Evolutionary conservation across 75 land plant species (phyloP), one percentile per base, ranked within the genome.

Genomic region (Cunninghamia lanceolata): DNA sequence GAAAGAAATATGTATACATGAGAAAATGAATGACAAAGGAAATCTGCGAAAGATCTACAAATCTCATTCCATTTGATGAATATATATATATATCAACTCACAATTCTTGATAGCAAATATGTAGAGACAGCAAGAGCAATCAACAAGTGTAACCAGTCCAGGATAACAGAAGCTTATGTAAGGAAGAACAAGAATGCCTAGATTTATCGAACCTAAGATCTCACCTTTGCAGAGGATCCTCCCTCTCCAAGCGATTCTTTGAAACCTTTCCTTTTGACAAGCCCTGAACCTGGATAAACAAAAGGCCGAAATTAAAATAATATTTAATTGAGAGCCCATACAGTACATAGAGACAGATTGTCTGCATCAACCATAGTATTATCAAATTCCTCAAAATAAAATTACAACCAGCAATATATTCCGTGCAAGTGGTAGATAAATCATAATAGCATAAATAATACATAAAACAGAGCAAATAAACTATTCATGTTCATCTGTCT

Each of bases 211-310:
- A 82, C 52, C 13, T 76, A 43, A 81, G n/a, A 75, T 35, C 82
- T 84, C 77, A 96, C 99, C 99, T 97, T 97, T 47, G 99, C 99
- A 88, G 93, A 93, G 46, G 98, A 88, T 43, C 91, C 99, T 68
- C 91, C 95, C 53, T 94, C 98, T 63, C 47, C 87, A 85, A 97
- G 89, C 82, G 98, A 93, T 83, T 96, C 98, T 89, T 94, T 94
- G 36, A 97, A 91, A 40, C 99, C 98, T 83, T 95, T 94, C 89
- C 90, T 97, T 84, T 93, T 93, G 35, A 93, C 28, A 83, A 97
- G 85, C 53, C 99, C 99, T 36, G 92, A 50, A 70, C 96, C 99
- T 97, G 92, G 82, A 80, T n/a, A n/a, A 28, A 80, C 42, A n/a
- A 11, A 80, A 80, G 28, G 46, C 50, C 45, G 50, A 43, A 80